A percentile compares a stretch with the other conserved stretches of the same genome.
phyloP scores from a whole-genome alignment of 768 basidiomycete species.

The Pholiota molesta region DNA sequence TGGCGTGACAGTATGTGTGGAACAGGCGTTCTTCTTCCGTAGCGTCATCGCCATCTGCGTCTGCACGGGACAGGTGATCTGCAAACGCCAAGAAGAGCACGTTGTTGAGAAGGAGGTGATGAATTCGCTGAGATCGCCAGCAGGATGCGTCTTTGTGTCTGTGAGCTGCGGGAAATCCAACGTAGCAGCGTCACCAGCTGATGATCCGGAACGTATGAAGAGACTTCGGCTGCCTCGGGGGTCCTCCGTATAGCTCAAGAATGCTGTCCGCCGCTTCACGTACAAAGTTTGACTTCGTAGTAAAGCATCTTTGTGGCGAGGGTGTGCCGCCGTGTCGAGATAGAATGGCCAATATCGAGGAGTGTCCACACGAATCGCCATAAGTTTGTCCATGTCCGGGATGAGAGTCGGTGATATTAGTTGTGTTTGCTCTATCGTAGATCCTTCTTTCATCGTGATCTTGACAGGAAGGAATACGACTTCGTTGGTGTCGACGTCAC shows the following conservation, averaged over 20 bases:
- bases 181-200: conserved; percentile 80
- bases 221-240: conserved; percentile 91
- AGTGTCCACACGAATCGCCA: conserved; percentile 87
- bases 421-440: conserved; percentile 65
- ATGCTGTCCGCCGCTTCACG: conserved; percentile 91
- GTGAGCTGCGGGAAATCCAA: conserved; percentile 84
- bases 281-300: conserved; percentile 81
- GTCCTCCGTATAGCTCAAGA: conserved; percentile 92
- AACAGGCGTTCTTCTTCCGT: conserved; percentile 63
- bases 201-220: conserved; percentile 85
- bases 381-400: conserved; percentile 81
- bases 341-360: conserved; percentile 96
- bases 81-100: conserved; percentile 79
- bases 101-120: conserved; percentile 86
- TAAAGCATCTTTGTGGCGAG: conserved; percentile 69
- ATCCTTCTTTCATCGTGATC: conserved; percentile 73
- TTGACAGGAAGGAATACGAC: conserved; percentile 93
- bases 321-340: conserved; percentile 72
- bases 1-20: conserved; percentile 74
- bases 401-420: conserved; percentile 93
- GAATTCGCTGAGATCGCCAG: conserved; percentile 80
- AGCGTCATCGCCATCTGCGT: conserved; percentile 54
- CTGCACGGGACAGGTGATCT: conserved; percentile 67
- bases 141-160: conserved; percentile 65
- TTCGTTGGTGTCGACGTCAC: conserved; percentile 90